Conservation (phyloP, 495 filamentous ascomycete genomes). For the Xylaria bambusicola region DNA sequence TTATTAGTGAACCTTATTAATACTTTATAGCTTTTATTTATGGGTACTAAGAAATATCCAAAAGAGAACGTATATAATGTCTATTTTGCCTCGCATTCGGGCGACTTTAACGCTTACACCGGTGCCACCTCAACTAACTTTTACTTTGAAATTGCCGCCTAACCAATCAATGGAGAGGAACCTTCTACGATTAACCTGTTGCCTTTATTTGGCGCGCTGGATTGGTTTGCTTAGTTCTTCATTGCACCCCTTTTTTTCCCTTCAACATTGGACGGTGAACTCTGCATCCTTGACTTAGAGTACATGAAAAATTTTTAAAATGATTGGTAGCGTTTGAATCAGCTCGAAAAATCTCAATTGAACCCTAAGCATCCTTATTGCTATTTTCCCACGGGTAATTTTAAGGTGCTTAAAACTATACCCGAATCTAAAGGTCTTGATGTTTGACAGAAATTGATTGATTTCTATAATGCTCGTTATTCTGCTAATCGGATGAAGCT, state of each 20-base stretch:
- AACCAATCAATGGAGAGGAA: constrained; percentile 57
- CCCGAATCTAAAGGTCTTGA: constrained; percentile 82
- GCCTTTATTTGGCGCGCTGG: constrained; percentile 84
- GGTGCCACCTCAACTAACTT: constrained; percentile 94
- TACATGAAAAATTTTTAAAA: constrained; percentile 99
- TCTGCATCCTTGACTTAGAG: constrained; percentile 93
- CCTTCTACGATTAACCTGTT: constrained; percentile 57
- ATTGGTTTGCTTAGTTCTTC: constrained; percentile 98
- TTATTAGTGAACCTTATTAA: too few species aligned
- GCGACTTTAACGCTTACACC: constrained; percentile 93
- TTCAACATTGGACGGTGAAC: constrained; percentile 86
- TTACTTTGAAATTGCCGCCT: constrained; percentile 91
- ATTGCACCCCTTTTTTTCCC: constrained; percentile 86
- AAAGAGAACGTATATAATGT: constrained; percentile 94
- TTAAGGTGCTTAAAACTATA: constrained; percentile 82
- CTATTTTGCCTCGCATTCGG: constrained; percentile 85
- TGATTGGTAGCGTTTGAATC: constrained; percentile 88
- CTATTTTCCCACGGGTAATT: constrained; percentile 93
- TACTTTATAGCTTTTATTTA: constrained; percentile 76
- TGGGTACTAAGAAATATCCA: constrained; percentile 98
- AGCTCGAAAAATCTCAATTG: constrained; percentile 86
- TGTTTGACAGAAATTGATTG: constrained; percentile 90
- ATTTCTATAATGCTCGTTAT: constrained; percentile 87
- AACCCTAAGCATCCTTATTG: constrained; percentile 89
- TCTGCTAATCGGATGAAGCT: constrained; percentile 97